Evolutionary conservation across 768 basidiomycete genomes (phyloP).

Genomic region (Candolleomyces aberdarensis): DNA sequence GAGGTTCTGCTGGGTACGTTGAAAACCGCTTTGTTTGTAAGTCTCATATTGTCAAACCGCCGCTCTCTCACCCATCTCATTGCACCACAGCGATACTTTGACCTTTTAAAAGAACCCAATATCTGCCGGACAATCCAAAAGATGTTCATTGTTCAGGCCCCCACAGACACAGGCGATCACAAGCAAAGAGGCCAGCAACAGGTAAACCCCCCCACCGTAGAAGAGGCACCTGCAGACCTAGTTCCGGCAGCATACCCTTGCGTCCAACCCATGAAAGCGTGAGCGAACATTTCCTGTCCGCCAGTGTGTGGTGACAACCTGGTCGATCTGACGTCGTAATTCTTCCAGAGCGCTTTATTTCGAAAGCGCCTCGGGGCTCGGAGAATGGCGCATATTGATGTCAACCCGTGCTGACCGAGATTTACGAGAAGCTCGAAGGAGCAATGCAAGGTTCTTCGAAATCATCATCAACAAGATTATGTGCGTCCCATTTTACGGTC

Average conservation of each 20-base stretch:
- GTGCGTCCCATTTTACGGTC: slow-evolving; percentile 33
- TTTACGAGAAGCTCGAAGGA: slow-evolving; percentile 43
- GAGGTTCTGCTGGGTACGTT: no score
- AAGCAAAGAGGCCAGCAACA: background rate
- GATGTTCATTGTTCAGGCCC: background rate
- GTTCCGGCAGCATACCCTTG: slow-evolving; percentile 27
- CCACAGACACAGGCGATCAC: no score
- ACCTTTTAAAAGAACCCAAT: background rate
- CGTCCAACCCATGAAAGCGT: slow-evolving; percentile 57
- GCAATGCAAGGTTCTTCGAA: slow-evolving; percentile 42
- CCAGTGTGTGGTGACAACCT: background rate
- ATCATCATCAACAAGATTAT: slow-evolving; percentile 68
- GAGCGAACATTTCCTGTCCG: slow-evolving; percentile 7
- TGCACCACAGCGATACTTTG: background rate
- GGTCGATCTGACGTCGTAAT: no score
- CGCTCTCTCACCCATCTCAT: background rate
- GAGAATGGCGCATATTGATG: slow-evolving; percentile 61
- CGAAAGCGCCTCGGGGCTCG: slow-evolving; percentile 55
- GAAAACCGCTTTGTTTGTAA: no score
- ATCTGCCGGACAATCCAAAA: background rate
- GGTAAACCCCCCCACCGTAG: slow-evolving; percentile 1
- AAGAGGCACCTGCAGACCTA: background rate
- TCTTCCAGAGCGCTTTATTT: slow-evolving; percentile 47
- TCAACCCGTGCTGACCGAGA: slow-evolving; percentile 46
- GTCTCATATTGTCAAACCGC: no score